Evolutionary conservation across 441 rosid genomes (phyloP), one percentile per base, ranked within the genome.

Genomic region (Adansonia rubrostipa): DNA sequence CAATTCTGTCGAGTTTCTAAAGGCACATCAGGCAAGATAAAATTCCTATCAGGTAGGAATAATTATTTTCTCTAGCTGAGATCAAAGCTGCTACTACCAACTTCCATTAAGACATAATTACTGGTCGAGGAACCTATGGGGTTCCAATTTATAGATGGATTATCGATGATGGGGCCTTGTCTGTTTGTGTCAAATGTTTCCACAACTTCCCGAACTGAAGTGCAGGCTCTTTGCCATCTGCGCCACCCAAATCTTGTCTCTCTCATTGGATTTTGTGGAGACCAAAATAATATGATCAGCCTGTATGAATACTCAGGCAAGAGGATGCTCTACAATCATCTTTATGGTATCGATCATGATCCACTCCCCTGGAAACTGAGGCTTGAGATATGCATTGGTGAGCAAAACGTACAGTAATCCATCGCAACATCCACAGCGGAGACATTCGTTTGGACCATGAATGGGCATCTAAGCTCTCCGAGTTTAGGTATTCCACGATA

Each of bases 241-340:
- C 79, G 86, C 61, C 87, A 87, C 45, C 61, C 73, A 20, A 80
- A 87, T 73, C 71, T 87, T 0, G 84, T 87, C 33, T 78, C 86
- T 1, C 73, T 85, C 51, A 80, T 87, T 48, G 86, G 89, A 0
- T 85, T 81, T 66, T 83, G 85, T 47, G 61, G 69, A 3, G 86
- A 86, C 22, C 57, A 69, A 51, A 20, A 62, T 0, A 84, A 82
- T 78, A 75, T 78, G 84, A 80, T 82, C 50, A 66, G 80, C 5
- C 79, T 78, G 7, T 80, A 80, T 8, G 74, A 85, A 5, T 73
- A 74, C 79, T 73, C 78, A 81, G 66, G 85, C 9, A 73, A 48
- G 3, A 82, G 84, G n/a, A 56, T 83, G 2, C 75, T 84, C 4
- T 53, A 53, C 6, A 15, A 14, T 53, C 14, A 33, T 53, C 57